Percentiles rank a stretch among this genome's conserved stretches.
These are phyloP conservation scores for Mayamaea pseudoterrestris DNA, from an alignment of 108 stramenopile genomes.

Conservation along the genomic window DNA sequence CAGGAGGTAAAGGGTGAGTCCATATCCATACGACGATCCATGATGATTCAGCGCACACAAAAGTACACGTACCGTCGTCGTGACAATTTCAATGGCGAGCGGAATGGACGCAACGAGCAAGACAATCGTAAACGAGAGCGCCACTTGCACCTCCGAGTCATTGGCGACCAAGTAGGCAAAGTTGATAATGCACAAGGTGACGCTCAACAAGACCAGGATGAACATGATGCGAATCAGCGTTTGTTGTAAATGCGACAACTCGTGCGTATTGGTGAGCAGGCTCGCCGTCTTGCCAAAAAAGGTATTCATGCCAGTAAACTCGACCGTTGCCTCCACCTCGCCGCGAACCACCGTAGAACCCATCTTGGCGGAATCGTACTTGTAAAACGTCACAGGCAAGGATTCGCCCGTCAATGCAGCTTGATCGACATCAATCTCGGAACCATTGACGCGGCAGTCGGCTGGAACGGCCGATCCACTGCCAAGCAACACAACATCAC, in stretches of 20 bases:
- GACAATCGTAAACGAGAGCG: conserved; percentile 47
- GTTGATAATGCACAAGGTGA: conserved; percentile 39
- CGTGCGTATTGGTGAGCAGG: conserved; percentile 29
- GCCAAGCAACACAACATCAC: conserved; percentile 33
- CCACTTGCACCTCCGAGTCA: conserved; percentile 17
- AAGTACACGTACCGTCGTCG: too few species aligned
- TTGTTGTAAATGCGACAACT: conserved; percentile 41
- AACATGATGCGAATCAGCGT: conserved; percentile 52
- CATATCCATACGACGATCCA: too few species aligned
- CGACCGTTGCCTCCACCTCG: conserved; percentile 45
- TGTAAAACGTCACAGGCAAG: conserved; percentile 62
- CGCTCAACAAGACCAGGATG: conserved; percentile 33
- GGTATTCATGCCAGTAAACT: conserved; percentile 59
- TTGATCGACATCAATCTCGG: conserved; percentile 57
- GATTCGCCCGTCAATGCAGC: conserved; percentile 79
- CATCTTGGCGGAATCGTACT: conserved; percentile 44
- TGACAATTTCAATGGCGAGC: conserved; percentile 71
- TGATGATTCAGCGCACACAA: too few species aligned
- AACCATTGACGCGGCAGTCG: conserved; percentile 36
- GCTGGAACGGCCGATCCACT: conserved; percentile 44
- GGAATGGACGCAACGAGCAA: conserved; percentile 72
- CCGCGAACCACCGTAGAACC: conserved; percentile 64
- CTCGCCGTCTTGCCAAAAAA: conserved; percentile 71
- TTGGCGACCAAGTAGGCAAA: conserved; percentile 29
- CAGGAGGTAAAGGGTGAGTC: too few species aligned